phyloP scores from a whole-genome alignment of 2,329 filamentous ascomycete genomes.

The Coniochaeta pulveracea region DNA sequence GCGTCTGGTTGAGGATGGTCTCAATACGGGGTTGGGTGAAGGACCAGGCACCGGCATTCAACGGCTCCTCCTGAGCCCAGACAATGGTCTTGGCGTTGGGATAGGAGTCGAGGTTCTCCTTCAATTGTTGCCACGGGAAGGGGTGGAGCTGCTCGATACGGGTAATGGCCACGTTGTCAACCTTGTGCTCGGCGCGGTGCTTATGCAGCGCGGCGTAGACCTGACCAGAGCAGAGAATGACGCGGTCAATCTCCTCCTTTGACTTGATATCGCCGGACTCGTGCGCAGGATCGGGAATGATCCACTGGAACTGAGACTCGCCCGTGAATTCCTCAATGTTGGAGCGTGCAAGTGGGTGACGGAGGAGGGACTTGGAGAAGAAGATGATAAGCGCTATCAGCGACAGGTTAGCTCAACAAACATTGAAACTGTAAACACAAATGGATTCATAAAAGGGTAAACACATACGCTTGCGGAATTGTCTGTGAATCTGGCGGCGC shows the following conservation, averaged over 20 bases:
- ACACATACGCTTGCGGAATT: slow-evolving; percentile 93
- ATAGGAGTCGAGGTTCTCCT: slow-evolving; percentile 94
- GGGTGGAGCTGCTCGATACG: slow-evolving; percentile 96
- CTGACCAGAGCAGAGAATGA: slow-evolving; percentile 90
- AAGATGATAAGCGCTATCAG: slow-evolving; percentile 75
- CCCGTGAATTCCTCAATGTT: slow-evolving; percentile 82
- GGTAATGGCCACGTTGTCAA: slow-evolving; percentile 87
- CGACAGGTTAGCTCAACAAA: slow-evolving; percentile 5
- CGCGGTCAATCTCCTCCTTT: slow-evolving; percentile 81
- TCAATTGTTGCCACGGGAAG: slow-evolving; percentile 95
- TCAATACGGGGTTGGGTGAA: slow-evolving; percentile 97
- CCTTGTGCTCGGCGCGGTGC: slow-evolving; percentile 74
- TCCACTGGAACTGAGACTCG: slow-evolving; percentile 91
- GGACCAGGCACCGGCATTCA: slow-evolving; percentile 94
- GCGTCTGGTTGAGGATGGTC: slow-evolving; percentile 85
- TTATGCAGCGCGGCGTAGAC: slow-evolving; percentile 86
- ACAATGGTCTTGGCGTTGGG: slow-evolving; percentile 96
- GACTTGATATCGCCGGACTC: slow-evolving; percentile 61
- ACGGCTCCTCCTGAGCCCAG: slow-evolving; percentile 94
- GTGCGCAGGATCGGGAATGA: slow-evolving; percentile 85
- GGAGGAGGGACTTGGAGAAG: slow-evolving; percentile 95
- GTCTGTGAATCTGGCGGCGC: slow-evolving; percentile 94
- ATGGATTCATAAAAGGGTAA: not conserved
- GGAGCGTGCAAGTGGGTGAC: slow-evolving; percentile 86
- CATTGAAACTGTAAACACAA: slow-evolving; percentile 13